These are phyloP conservation scores for Dentipellis fragilis DNA, from an alignment of 768 basidiomycete genomes.

Conservation along the genomic window DNA sequence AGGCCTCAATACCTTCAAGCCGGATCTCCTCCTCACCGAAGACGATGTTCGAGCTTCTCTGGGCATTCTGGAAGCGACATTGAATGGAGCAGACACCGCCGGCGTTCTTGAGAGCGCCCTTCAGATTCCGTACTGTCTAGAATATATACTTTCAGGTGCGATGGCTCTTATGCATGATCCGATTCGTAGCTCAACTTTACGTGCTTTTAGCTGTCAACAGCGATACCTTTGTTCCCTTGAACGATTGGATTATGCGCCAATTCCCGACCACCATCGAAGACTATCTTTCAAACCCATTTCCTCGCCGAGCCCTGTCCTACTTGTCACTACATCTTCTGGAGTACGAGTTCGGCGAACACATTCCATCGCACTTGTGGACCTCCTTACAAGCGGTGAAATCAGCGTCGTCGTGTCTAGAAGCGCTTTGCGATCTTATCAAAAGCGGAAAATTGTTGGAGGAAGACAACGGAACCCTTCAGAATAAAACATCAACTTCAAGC, in stretches of 20 bases:
- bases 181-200: too few species aligned
- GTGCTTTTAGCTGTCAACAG: background rate
- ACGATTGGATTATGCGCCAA: background rate
- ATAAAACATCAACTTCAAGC: background rate
- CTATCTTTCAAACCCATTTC: background rate
- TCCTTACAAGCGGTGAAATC: background rate
- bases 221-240: background rate
- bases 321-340: background rate
- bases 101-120: background rate
- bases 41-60: background rate
- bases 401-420: background rate
- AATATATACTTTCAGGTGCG: background rate
- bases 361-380: background rate
- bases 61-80: background rate
- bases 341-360: background rate
- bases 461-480: background rate
- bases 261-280: background rate
- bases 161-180: background rate
- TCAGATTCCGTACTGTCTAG: background rate
- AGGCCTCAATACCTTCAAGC: background rate
- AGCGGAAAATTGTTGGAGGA: background rate
- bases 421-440: background rate
- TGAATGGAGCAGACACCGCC: background rate
- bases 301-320: background rate
- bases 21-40: background rate